A percentile compares a stretch with the other conserved stretches of the same genome.
These are phyloP conservation scores for Seiridium cupressi DNA, from an alignment of 2,329 filamentous ascomycete species.

Conservation along the genomic window DNA sequence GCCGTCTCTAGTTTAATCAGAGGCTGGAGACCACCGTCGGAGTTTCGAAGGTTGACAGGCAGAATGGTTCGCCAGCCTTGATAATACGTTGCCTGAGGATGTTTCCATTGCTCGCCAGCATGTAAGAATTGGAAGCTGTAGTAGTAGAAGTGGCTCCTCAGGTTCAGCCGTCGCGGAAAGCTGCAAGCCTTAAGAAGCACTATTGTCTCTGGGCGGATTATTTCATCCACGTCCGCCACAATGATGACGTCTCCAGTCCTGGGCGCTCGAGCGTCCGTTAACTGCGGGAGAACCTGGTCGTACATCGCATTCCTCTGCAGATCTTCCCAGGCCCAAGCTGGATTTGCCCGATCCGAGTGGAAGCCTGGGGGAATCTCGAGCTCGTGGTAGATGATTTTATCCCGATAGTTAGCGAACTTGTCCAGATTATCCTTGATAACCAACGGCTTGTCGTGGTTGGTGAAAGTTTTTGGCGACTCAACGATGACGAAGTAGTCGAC, in stretches of 20 bases:
- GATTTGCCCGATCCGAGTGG: constrained; percentile 31
- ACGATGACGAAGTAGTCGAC: constrained; percentile 67
- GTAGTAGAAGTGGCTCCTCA: constrained; percentile 53
- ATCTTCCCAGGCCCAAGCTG: constrained; percentile 47
- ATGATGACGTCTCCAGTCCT: constrained; percentile 52
- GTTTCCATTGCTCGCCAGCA: constrained; percentile 46
- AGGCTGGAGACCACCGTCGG: constrained; percentile 38
- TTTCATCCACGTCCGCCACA: constrained; percentile 61
- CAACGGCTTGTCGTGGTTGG: constrained; percentile 53
- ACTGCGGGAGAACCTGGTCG: constrained; percentile 49
- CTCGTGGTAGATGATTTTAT: constrained; percentile 61
- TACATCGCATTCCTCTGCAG: constrained; percentile 55
- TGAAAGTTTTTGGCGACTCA: constrained; percentile 58
- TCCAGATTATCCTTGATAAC: constrained; percentile 50
- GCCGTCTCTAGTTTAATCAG: constrained; percentile 40
- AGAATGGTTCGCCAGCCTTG: constrained; percentile 46
- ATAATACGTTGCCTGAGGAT: constrained; percentile 60
- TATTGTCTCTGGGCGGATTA: constrained; percentile 50
- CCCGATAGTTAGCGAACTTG: constrained; percentile 49
- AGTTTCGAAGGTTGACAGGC: constrained; percentile 52
- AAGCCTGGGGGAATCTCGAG: constrained; percentile 43
- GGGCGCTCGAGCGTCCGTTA: constrained; percentile 41
- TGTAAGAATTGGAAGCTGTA: constrained; percentile 56
- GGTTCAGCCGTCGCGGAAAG: constrained; percentile 51
- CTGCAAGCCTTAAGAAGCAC: constrained; percentile 46